phyloP scores from a whole-genome alignment of 768 basidiomycete genomes.

The Kwoniella mangroviensis region DNA sequence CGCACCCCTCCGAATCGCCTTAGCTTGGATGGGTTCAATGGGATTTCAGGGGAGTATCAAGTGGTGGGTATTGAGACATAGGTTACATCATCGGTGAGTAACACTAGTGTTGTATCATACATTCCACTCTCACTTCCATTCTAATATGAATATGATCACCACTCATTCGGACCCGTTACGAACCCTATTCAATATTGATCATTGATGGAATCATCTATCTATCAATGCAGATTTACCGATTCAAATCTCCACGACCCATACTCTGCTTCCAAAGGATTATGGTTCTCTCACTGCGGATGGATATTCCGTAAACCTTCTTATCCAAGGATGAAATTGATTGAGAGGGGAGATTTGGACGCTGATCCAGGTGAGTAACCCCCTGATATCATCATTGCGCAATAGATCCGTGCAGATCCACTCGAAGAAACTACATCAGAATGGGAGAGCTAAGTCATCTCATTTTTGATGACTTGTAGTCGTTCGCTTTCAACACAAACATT shows the following conservation, averaged over 20 bases:
- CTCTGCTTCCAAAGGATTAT: conserved; percentile 72
- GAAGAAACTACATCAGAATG: neutral
- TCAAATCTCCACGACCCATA: conserved; percentile 72
- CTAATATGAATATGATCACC: neutral
- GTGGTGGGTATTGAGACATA: conserved; percentile 70
- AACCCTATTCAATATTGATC: too few species aligned
- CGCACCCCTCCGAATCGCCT: conserved; percentile 63
- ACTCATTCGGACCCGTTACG: neutral
- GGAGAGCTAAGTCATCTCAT: neutral
- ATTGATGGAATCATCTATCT: neutral
- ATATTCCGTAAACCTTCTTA: conserved; percentile 79
- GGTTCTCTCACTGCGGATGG: conserved; percentile 84
- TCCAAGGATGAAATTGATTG: conserved; percentile 67
- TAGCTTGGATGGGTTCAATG: conserved; percentile 71
- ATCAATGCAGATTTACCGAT: conserved; percentile 59
- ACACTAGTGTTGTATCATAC: too few species aligned
- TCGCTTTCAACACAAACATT: conserved; percentile 71
- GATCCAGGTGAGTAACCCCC: conserved; percentile 66
- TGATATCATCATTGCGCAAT: too few species aligned
- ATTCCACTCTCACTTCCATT: neutral
- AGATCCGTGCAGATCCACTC: too few species aligned
- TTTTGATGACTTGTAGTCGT: conserved; percentile 62
- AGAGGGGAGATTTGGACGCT: conserved; percentile 69
- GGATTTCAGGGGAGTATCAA: conserved; percentile 82
- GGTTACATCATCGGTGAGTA: conserved; percentile 69